Evolutionary conservation across 108 stramenopile genomes (phyloP).

Genomic region (Chaetoceros tenuissimus): DNA sequence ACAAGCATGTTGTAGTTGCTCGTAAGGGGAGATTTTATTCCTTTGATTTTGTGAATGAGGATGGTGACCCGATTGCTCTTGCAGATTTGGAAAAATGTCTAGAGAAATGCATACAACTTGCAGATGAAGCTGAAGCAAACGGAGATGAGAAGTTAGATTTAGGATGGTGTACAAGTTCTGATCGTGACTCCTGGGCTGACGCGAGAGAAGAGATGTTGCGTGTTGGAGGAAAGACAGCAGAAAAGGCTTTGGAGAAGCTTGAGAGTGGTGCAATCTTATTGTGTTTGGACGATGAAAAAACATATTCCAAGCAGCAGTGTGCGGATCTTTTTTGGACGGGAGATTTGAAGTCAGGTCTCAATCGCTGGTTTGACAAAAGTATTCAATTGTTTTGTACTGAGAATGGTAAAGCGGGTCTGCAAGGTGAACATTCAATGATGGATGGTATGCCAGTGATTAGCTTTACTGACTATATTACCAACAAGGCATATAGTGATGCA

Average conservation of each 20-base stretch:
- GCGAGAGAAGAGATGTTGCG: slow-evolving; percentile 58
- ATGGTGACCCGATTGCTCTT: slow-evolving; percentile 38
- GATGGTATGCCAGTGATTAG: slow-evolving; percentile 83
- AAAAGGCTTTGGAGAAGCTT: slow-evolving; percentile 50
- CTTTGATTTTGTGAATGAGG: slow-evolving; percentile 40
- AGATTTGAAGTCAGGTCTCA: slow-evolving; percentile 36
- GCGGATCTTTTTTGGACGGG: slow-evolving; percentile 51
- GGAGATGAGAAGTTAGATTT: slow-evolving; percentile 20
- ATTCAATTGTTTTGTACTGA: slow-evolving; percentile 69
- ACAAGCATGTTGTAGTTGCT: slow-evolving; percentile 66
- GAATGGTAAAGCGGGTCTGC: slow-evolving; percentile 81
- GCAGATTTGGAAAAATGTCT: slow-evolving; percentile 41
- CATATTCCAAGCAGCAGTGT: slow-evolving; percentile 44
- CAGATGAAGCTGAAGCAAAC: slow-evolving; percentile 8
- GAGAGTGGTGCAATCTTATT: slow-evolving; percentile 72
- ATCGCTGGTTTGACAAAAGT: slow-evolving; percentile 88
- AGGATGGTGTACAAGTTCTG: slow-evolving; percentile 63
- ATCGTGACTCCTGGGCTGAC: slow-evolving; percentile 64
- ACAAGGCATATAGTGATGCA: slow-evolving; percentile 41
- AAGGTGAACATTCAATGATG: slow-evolving; percentile 88
- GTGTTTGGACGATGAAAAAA: slow-evolving; percentile 61
- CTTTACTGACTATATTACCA: slow-evolving; percentile 52
- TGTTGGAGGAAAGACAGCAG: slow-evolving; percentile 46
- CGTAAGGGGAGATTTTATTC: slow-evolving; percentile 66
- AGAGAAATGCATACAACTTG: slow-evolving; percentile 35